Percentiles rank a stretch among this genome's conserved stretches.
phyloP scores from a whole-genome alignment of 23 red algal genomes.

The Cyanidiococcus yangmingshanensis region DNA sequence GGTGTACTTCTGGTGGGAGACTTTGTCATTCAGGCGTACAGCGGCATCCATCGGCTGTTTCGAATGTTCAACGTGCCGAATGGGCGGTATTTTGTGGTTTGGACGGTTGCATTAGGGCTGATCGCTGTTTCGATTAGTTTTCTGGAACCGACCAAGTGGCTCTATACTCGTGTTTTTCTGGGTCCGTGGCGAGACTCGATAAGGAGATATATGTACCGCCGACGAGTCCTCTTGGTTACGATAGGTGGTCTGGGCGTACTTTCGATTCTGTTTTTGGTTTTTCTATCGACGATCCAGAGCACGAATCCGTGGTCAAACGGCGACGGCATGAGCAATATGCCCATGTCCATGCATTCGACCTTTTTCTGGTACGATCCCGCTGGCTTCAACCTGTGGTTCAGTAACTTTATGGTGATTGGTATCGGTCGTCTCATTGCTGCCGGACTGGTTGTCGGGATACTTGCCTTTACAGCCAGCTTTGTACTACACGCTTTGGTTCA shows the following conservation, averaged over 20 bases:
- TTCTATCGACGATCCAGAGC: constrained; percentile 2
- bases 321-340: not conserved
- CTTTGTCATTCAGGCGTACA: constrained; percentile 20
- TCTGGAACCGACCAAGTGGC: not conserved
- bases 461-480: constrained; percentile 6
- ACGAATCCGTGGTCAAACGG: constrained; percentile 5
- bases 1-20: not conserved
- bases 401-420: not conserved
- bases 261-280: not conserved
- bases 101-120: constrained; percentile 1
- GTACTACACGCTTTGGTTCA: not conserved
- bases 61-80: constrained; percentile 23
- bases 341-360: constrained; percentile 3
- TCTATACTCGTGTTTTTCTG: not conserved
- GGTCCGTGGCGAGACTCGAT: not conserved
- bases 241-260: not conserved
- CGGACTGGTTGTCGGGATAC: not conserved
- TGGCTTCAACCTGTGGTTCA: constrained; percentile 22
- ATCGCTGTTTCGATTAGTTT: not conserved
- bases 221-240: not conserved
- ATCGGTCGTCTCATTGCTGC: constrained; percentile 14
- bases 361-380: constrained; percentile 9
- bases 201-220: not conserved
- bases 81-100: not conserved
- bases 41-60: constrained; percentile 19